These are phyloP conservation scores for Saccharomycopsis sp. DNA, from an alignment of 805 yeast species.

Conservation along the genomic window DNA sequence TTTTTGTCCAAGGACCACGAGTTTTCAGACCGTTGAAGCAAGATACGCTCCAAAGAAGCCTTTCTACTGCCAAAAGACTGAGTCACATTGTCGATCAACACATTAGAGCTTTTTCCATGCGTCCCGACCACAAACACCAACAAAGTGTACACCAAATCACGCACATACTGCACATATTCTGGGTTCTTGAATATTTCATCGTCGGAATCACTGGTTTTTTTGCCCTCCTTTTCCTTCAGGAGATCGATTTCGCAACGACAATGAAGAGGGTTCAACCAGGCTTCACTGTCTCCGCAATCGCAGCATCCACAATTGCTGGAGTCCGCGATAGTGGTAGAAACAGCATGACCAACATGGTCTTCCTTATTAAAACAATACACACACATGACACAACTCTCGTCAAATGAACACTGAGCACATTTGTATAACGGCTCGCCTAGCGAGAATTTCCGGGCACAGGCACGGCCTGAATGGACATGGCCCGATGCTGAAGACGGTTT, in stretches of 20 bases:
- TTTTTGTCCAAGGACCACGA: slow-evolving; percentile 12
- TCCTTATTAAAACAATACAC: slow-evolving; percentile 62
- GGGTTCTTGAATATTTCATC: neutral
- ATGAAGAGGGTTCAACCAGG: slow-evolving; percentile 51
- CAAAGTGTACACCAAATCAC: slow-evolving; percentile 35
- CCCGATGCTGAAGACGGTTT: too few species aligned
- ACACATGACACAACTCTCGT: slow-evolving; percentile 73
- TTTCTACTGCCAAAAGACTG: neutral
- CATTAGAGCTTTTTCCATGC: slow-evolving; percentile 10
- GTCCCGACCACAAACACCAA: slow-evolving; percentile 26
- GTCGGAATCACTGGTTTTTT: neutral
- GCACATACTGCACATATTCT: slow-evolving; percentile 51
- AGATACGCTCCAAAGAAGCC: slow-evolving; percentile 1
- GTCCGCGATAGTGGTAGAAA: slow-evolving; percentile 29
- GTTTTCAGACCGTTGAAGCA: neutral
- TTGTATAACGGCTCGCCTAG: slow-evolving; percentile 62
- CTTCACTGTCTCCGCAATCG: slow-evolving; percentile 88
- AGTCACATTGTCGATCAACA: slow-evolving; percentile 10
- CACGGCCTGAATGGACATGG: slow-evolving; percentile 47
- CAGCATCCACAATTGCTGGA: slow-evolving; percentile 59
- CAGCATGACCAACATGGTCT: slow-evolving; percentile 64
- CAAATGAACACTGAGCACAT: slow-evolving; percentile 71
- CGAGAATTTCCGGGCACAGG: slow-evolving; percentile 60
- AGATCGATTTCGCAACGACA: slow-evolving; percentile 11
- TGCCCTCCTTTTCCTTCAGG: neutral